Conservation (phyloP, 495 filamentous ascomycete genomes). For the Chaetomidium leptoderma region DNA sequence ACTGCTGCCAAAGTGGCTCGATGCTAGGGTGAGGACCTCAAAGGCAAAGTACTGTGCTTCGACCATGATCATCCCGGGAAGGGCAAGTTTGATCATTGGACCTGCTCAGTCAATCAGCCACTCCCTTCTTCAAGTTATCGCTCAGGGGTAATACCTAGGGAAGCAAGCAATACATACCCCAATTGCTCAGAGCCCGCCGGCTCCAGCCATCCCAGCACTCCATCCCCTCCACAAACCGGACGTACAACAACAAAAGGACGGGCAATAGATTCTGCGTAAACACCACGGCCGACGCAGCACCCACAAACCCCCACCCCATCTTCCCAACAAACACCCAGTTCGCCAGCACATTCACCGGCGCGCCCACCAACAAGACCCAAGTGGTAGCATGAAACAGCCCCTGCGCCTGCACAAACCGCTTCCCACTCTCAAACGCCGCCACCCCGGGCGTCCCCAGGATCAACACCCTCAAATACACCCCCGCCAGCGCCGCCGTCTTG, state of each 20-base stretch:
- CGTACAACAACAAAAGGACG: slow-evolving; percentile 68
- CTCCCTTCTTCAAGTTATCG: no score
- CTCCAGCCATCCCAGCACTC: slow-evolving; percentile 88
- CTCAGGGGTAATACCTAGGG: no score
- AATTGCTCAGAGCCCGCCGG: slow-evolving; percentile 65
- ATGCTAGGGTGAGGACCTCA: slow-evolving; percentile 69
- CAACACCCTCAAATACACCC: slow-evolving; percentile 61
- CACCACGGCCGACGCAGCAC: slow-evolving; percentile 81
- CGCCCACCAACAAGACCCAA: slow-evolving; percentile 62
- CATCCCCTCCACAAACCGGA: slow-evolving; percentile 67
- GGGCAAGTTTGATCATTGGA: slow-evolving; percentile 80
- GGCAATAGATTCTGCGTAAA: slow-evolving; percentile 79
- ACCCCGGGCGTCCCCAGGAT: slow-evolving; percentile 63
- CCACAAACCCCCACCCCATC: slow-evolving; percentile 73
- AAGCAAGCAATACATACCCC: no score
- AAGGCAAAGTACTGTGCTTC: slow-evolving; percentile 87
- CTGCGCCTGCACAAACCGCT: slow-evolving; percentile 70
- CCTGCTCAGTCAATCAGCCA: no score
- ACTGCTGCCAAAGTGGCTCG: slow-evolving; percentile 64
- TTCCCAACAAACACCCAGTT: slow-evolving; percentile 70
- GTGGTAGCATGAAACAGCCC: slow-evolving; percentile 66
- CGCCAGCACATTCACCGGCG: slow-evolving; percentile 61
- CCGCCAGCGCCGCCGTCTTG: slow-evolving; percentile 59
- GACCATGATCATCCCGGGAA: slow-evolving; percentile 94
- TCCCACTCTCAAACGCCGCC: slow-evolving; percentile 64